These are phyloP conservation scores for Tuber indicum DNA, from an alignment of 495 filamentous ascomycete species.

Conservation along the genomic window DNA sequence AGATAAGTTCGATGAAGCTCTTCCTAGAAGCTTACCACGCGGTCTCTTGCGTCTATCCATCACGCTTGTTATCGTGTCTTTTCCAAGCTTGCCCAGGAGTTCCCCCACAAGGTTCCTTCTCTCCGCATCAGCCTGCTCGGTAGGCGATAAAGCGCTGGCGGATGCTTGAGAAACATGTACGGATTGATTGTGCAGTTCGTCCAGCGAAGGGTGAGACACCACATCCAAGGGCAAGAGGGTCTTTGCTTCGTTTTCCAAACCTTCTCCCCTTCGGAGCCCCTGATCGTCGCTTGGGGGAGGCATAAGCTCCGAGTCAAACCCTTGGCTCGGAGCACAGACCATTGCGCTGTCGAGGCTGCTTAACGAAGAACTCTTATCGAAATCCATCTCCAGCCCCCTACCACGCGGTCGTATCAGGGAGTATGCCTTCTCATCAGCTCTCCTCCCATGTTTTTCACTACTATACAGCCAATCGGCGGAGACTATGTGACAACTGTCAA, in stretches of 20 bases:
- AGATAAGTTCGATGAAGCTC: slow-evolving; percentile 30
- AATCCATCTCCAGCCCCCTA: slow-evolving; percentile 25
- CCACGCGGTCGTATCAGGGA: slow-evolving; percentile 5
- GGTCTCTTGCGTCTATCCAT: slow-evolving; percentile 34
- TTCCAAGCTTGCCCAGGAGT: slow-evolving; percentile 36
- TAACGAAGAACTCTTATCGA: slow-evolving; percentile 15
- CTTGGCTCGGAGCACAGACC: not conserved
- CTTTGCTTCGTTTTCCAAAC: not conserved
- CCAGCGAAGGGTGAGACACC: slow-evolving; percentile 6
- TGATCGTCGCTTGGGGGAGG: slow-evolving; percentile 6
- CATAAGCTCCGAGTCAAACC: slow-evolving; percentile 11
- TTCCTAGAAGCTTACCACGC: slow-evolving; percentile 39
- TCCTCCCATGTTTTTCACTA: slow-evolving; percentile 21
- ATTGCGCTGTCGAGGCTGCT: slow-evolving; percentile 27
- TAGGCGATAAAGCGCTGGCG: not conserved
- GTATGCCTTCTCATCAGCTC: slow-evolving; percentile 32
- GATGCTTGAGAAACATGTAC: not conserved
- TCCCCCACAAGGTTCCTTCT: slow-evolving; percentile 24
- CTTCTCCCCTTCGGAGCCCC: not conserved
- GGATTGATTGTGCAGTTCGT: not conserved
- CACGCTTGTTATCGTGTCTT: slow-evolving; percentile 31
- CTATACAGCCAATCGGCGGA: slow-evolving; percentile 34
- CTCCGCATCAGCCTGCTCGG: not conserved
- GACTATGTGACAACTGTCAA: slow-evolving; percentile 34
- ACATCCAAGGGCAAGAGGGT: not conserved